These are phyloP conservation scores for Crithidia sp. DNA, from an alignment of 208 protist species.

Conservation along the genomic window DNA sequence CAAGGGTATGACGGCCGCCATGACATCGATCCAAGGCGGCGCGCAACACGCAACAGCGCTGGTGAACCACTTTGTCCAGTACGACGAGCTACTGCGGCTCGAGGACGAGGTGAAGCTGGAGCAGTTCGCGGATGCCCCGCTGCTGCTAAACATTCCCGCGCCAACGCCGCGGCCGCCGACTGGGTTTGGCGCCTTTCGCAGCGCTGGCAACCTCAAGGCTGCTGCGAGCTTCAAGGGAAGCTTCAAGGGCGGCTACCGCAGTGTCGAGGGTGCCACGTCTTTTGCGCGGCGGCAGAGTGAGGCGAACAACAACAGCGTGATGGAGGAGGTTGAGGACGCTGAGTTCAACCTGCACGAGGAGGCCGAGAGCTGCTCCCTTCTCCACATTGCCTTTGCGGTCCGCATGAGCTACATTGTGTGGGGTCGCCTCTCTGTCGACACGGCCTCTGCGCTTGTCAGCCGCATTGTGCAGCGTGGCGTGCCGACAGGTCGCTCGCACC, in stretches of 20 bases:
- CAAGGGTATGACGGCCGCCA: constrained; percentile 40
- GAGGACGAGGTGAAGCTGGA: constrained; percentile 73
- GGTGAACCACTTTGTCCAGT: constrained; percentile 73
- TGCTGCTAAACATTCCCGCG: constrained; percentile 56
- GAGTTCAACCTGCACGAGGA: constrained; percentile 76
- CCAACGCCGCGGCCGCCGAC: constrained; percentile 13
- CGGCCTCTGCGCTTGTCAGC: constrained; percentile 13
- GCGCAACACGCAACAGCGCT: constrained; percentile 49
- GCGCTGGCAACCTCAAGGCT: background rate
- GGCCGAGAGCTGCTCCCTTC: constrained; percentile 70
- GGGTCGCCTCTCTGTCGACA: constrained; percentile 39
- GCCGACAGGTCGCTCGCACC: constrained; percentile 8
- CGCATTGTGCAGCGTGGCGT: constrained; percentile 18
- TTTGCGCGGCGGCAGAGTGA: background rate
- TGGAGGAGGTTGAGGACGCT: constrained; percentile 17
- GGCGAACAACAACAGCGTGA: background rate
- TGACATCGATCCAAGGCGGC: constrained; percentile 38
- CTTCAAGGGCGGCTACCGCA: constrained; percentile 4
- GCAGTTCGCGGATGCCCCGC: constrained; percentile 79
- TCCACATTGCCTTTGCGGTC: constrained; percentile 69
- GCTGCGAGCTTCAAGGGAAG: background rate
- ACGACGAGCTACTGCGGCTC: constrained; percentile 63
- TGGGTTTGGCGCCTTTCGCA: constrained; percentile 1
- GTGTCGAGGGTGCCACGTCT: background rate
- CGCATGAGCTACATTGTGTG: constrained; percentile 86